These are phyloP conservation scores for Deuterostichococcus epilithicus DNA, from an alignment of 139 green algal species.

Conservation along the genomic window DNA sequence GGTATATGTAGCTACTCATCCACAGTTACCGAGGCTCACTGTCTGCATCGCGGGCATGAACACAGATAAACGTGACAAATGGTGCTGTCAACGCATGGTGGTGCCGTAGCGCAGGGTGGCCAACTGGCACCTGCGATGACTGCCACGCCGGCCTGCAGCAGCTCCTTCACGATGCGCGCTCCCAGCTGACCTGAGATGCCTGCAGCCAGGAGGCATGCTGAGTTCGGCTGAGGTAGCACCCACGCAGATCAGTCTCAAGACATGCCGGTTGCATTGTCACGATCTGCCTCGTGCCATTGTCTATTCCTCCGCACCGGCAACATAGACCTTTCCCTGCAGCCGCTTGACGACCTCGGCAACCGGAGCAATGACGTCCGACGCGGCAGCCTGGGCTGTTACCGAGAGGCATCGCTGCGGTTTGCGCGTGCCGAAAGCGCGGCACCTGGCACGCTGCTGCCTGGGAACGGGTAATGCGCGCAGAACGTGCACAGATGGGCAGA, in stretches of 20 bases:
- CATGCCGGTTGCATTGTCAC: background rate
- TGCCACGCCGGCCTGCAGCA: slow-evolving; percentile 25
- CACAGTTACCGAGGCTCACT: too few species aligned
- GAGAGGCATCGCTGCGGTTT: background rate
- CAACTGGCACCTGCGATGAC: slow-evolving; percentile 30
- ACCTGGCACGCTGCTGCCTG: background rate
- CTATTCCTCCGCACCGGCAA: background rate
- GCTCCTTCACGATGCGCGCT: slow-evolving; percentile 23
- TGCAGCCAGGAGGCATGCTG: background rate
- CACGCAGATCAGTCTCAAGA: background rate
- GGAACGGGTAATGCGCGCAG: background rate
- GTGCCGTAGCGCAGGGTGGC: too few species aligned
- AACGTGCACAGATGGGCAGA: background rate
- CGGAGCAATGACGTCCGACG: background rate
- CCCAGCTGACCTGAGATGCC: slow-evolving; percentile 22
- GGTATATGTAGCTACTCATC: too few species aligned
- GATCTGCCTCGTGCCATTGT: background rate
- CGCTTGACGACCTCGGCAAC: background rate
- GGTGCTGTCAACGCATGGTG: too few species aligned
- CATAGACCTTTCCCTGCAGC: background rate
- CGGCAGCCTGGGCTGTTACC: background rate
- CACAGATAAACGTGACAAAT: too few species aligned
- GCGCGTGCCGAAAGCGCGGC: background rate
- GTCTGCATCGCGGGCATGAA: too few species aligned
- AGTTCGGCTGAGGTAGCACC: background rate